Evolutionary conservation across 2,329 filamentous ascomycete species (phyloP), one percentile per base, ranked within the genome.

Genomic region (Colletotrichum abscissum): DNA sequence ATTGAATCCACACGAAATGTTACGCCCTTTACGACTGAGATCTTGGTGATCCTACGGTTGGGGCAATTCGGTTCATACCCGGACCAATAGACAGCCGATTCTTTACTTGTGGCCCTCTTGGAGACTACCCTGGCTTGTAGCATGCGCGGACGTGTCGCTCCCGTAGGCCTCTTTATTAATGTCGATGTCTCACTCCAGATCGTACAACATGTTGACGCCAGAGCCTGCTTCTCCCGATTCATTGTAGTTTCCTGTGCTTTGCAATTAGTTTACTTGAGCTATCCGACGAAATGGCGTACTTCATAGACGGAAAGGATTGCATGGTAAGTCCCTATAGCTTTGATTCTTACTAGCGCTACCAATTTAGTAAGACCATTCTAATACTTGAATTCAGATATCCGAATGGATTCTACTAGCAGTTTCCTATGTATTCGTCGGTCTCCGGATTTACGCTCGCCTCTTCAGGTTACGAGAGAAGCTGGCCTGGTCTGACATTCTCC

Each of bases 371-470:
- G 42, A n/a, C 42, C 8, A 6, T n/a, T n/a, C 19, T 49, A 49
- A 19, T 9, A 12, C 22, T 57, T 5, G 6, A 4, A 16, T 9
- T 9, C 24, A 79, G 79, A 77, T 81, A 72, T 81, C 79, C 28
- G 80, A 81, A 81, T 80, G 79, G 79, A 82, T 81, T 67, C 66
- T 81, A 24, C 69, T 81, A 30, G 70, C 75, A 6, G 67, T 73
- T 0, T 70, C 80, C 2, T 79, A 79, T 54, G 65, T 79, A 16
- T 81, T 80, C 38, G 78, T 80, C 54, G 77, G 67, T 26, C 71
- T 80, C 58, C 79, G 81, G 2, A 28, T 82, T n/a, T 82, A 82
- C 26, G 77, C 81, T 1, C 81, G 80, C 12, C 76, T 82, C 22
- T 78, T 80, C 62, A 78, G 77, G 2, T 74, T 79, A 11, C 78